Evolutionary conservation across 306 rosid genomes (phyloP).

Genomic region (Echinosophora koreensis): DNA sequence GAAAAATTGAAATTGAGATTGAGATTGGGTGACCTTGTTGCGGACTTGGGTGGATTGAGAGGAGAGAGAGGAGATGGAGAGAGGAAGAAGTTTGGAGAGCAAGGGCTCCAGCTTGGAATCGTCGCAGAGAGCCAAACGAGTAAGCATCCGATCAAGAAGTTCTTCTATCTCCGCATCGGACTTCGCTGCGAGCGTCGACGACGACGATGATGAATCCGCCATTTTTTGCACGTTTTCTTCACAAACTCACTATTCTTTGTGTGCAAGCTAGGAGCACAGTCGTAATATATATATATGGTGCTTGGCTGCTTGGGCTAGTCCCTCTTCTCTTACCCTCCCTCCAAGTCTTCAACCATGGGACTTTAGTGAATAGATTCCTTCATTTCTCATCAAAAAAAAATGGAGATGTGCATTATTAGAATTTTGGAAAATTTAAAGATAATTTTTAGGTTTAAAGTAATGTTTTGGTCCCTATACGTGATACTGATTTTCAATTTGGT

Average conservation of each 20-base stretch:
- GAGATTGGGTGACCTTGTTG: slow-evolving; percentile 65
- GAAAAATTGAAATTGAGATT: background rate
- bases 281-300: too few relatives aligned
- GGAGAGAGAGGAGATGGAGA: slow-evolving; percentile 83
- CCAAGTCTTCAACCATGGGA: too few relatives aligned
- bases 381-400: too few relatives aligned
- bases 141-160: slow-evolving; percentile 86
- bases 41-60: slow-evolving; percentile 71
- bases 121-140: slow-evolving; percentile 91
- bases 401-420: too few relatives aligned
- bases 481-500: too few relatives aligned
- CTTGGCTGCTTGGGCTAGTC: background rate
- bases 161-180: slow-evolving; percentile 76
- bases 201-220: slow-evolving; percentile 76
- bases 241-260: background rate
- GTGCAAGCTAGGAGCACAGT: slow-evolving; percentile 5
- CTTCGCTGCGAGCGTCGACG: slow-evolving; percentile 50
- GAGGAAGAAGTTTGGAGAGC: slow-evolving; percentile 87
- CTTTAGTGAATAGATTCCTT: too few relatives aligned
- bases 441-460: too few relatives aligned
- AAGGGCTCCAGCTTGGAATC: slow-evolving; percentile 85
- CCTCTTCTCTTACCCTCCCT: too few relatives aligned
- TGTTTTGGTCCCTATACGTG: too few relatives aligned
- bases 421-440: too few relatives aligned
- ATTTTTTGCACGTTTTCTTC: slow-evolving; percentile 48